These are phyloP conservation scores for Nidula microcarpa DNA, from an alignment of 768 basidiomycete species.

Conservation along the genomic window DNA sequence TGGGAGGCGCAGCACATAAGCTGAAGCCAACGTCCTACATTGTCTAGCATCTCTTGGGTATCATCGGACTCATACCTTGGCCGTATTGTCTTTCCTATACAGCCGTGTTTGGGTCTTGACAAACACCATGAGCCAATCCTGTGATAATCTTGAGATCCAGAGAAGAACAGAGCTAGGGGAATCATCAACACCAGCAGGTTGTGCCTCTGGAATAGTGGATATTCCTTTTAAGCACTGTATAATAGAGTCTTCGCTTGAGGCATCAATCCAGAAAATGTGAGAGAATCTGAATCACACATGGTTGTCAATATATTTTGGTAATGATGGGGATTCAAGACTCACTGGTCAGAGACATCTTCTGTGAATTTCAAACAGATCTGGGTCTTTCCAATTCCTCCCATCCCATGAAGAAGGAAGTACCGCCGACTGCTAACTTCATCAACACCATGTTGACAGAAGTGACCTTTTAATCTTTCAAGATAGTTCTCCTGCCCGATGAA, in stretches of 20 bases:
- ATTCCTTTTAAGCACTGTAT: constrained; percentile 5
- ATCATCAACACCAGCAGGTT: constrained; percentile 2
- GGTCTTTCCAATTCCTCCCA: not conserved
- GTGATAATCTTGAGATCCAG: not conserved
- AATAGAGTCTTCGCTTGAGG: constrained; percentile 11
- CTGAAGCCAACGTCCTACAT: constrained; percentile 6
- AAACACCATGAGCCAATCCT: constrained; percentile 11
- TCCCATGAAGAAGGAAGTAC: not conserved
- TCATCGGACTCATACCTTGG: no score
- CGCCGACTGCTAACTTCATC: not conserved
- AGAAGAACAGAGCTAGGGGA: not conserved
- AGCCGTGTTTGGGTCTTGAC: no score
- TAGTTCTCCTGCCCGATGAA: not conserved
- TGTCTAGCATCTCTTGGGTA: no score
- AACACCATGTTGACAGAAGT: not conserved
- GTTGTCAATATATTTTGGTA: not conserved
- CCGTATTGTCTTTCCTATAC: no score
- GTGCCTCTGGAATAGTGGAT: not conserved
- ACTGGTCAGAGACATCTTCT: not conserved
- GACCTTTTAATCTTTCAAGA: not conserved
- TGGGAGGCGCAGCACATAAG: constrained; percentile 11
- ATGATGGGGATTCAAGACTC: not conserved
- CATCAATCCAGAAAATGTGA: constrained; percentile 19
- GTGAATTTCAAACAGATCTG: constrained; percentile 3
- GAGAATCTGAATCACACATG: constrained; percentile 5